These are phyloP conservation scores for Quercus dentata DNA, from an alignment of 306 rosid genomes.

Conservation along the genomic window DNA sequence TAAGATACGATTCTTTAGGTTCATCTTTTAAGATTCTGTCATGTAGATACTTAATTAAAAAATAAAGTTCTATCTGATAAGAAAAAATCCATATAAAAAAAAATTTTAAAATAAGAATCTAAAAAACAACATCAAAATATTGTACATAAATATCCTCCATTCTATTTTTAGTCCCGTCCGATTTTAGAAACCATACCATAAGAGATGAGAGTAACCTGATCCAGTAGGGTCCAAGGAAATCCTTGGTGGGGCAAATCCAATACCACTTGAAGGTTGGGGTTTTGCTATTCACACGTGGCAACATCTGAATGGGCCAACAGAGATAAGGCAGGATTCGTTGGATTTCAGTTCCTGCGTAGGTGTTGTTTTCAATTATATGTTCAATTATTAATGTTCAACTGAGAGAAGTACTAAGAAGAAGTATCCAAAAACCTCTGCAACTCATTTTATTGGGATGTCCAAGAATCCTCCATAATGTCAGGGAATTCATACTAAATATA, in stretches of 20 bases:
- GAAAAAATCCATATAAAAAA: too few relatives aligned
- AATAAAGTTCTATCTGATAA: too few relatives aligned
- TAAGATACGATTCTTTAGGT: fast-evolving
- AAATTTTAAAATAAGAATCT: too few relatives aligned
- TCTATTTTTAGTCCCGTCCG: too few relatives aligned
- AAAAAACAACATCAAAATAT: too few relatives aligned
- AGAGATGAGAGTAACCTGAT: too few relatives aligned
- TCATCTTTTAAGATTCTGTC: fast-evolving
- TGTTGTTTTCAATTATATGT: background rate
- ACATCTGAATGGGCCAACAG: constrained; percentile 12
- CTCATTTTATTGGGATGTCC: background rate
- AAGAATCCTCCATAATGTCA: background rate
- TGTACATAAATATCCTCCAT: too few relatives aligned
- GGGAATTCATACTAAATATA: background rate
- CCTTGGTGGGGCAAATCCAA: background rate
- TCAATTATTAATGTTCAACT: background rate
- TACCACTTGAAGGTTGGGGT: background rate
- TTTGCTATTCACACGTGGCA: constrained; percentile 12
- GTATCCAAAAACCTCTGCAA: background rate
- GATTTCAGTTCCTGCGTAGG: background rate
- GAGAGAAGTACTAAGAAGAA: background rate
- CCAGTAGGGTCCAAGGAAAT: background rate
- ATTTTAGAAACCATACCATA: too few relatives aligned
- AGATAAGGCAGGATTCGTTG: constrained; percentile 32
- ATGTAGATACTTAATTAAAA: too few relatives aligned